phyloP scores from a whole-genome alignment of 2,329 filamentous ascomycete species.

The Chaetoscypha palmicola region DNA sequence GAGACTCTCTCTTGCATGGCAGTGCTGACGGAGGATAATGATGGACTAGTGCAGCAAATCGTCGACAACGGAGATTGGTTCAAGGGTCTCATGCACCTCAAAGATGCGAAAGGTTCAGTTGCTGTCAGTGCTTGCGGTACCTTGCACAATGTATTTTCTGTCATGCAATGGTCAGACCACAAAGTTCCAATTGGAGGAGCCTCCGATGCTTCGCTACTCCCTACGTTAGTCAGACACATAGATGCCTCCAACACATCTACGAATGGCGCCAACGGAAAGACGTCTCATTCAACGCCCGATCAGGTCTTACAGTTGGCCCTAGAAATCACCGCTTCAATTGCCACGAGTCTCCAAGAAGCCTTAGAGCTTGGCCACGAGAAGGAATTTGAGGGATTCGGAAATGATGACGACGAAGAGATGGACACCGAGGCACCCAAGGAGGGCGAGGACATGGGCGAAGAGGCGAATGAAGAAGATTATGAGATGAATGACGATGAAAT shows the following conservation, averaged over 20 bases:
- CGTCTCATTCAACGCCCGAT: slow-evolving; percentile 23
- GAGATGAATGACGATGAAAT: slow-evolving; percentile 52
- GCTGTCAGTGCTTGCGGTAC: slow-evolving; percentile 53
- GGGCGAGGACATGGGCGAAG: slow-evolving; percentile 35
- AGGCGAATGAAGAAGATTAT: slow-evolving; percentile 37
- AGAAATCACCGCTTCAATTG: slow-evolving; percentile 58
- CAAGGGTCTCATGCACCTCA: slow-evolving; percentile 42
- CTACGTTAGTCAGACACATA: slow-evolving; percentile 34
- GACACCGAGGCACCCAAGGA: slow-evolving; percentile 32
- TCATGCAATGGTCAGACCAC: slow-evolving; percentile 46
- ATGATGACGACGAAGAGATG: slow-evolving; percentile 13
- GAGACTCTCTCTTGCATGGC: slow-evolving; percentile 50
- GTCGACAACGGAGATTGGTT: slow-evolving; percentile 45
- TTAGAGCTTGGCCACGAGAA: slow-evolving; percentile 39
- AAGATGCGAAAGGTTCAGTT: slow-evolving; percentile 40
- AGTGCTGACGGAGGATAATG: slow-evolving; percentile 54
- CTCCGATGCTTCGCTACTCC: slow-evolving; percentile 45
- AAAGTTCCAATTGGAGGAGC: slow-evolving; percentile 41
- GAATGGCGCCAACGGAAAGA: slow-evolving; percentile 19
- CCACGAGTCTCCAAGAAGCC: slow-evolving; percentile 49
- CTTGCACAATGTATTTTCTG: slow-evolving; percentile 54
- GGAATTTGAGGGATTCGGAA: slow-evolving; percentile 35
- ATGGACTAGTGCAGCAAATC: slow-evolving; percentile 45
- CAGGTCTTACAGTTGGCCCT: slow-evolving; percentile 40
- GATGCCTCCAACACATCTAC: slow-evolving; percentile 15